Conservation (phyloP, 371 early-diverging fungal species). For the Syncephalastrum contaminatum region DNA sequence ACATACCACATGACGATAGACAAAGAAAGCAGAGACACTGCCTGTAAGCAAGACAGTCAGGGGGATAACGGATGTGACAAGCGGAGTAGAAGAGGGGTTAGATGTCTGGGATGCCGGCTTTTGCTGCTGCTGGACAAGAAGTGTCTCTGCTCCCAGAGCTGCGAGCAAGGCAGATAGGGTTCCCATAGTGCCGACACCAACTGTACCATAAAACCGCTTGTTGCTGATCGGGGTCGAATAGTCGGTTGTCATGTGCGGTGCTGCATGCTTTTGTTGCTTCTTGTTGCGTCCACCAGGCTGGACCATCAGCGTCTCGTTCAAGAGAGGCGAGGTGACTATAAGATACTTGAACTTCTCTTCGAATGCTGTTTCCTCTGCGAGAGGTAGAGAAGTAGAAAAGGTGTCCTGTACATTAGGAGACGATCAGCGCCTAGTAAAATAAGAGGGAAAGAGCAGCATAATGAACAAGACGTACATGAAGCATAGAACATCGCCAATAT, state of each 20-base stretch:
- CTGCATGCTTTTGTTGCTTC: conserved; percentile 29
- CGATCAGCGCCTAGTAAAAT: not conserved
- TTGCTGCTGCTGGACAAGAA: conserved; percentile 8
- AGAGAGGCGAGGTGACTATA: conserved; percentile 61
- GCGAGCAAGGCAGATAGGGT: conserved; percentile 15
- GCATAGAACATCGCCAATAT: conserved; percentile 38
- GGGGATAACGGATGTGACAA: conserved; percentile 14
- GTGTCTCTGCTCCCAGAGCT: conserved; percentile 18
- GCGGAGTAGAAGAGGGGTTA: conserved; percentile 3
- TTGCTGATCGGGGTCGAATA: conserved; percentile 12
- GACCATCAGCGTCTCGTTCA: conserved; percentile 49
- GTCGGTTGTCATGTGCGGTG: conserved; percentile 10
- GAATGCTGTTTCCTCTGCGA: conserved; percentile 59
- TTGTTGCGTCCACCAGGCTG: conserved; percentile 33
- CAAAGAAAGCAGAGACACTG: conserved; percentile 34
- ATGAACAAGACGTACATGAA: conserved; percentile 23
- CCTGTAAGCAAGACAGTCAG: conserved; percentile 28
- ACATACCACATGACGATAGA: conserved; percentile 42
- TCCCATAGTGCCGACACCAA: conserved; percentile 12
- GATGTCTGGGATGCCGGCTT: conserved; percentile 1
- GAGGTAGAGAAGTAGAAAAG: conserved; percentile 39
- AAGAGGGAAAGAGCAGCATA: not conserved
- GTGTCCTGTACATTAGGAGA: conserved; percentile 23
- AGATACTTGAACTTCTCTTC: conserved; percentile 69
- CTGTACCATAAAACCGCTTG: conserved; percentile 2